Conservation (phyloP, 2,329 filamentous ascomycete species). For the Epichloe bromicola region DNA sequence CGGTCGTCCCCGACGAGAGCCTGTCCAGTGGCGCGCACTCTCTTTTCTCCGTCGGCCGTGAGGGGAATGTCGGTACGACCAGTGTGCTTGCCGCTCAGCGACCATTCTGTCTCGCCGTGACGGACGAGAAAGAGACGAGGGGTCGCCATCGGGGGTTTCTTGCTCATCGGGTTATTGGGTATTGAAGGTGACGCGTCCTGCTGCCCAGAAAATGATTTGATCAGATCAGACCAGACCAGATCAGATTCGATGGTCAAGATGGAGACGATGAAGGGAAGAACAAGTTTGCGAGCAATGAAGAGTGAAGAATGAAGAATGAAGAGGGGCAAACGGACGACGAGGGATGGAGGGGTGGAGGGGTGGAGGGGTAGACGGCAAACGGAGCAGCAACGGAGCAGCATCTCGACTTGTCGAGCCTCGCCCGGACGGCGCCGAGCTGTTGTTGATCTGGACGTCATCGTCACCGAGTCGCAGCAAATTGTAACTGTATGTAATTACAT, state of each 20-base stretch:
- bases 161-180: not conserved
- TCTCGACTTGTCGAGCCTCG: not conserved
- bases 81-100: conserved; percentile 73
- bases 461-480: not conserved
- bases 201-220: too few relatives aligned
- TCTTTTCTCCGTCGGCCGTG: conserved; percentile 67
- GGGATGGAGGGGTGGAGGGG: not conserved
- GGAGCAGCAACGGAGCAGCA: not conserved
- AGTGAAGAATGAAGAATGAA: not conserved
- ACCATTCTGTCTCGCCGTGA: conserved; percentile 95
- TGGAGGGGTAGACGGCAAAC: not conserved
- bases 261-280: too few relatives aligned
- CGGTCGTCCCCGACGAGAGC: conserved; percentile 76
- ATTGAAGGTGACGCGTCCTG: not conserved
- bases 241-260: too few relatives aligned
- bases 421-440: not conserved
- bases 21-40: conserved; percentile 62
- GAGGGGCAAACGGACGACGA: too few relatives aligned
- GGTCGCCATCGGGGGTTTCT: conserved; percentile 23
- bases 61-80: conserved; percentile 76
- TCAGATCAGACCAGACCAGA: too few relatives aligned
- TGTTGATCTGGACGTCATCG: not conserved
- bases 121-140: conserved; percentile 72
- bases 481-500: too few relatives aligned
- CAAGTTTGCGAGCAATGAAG: too few relatives aligned